Evolutionary conservation across 495 filamentous ascomycete genomes (phyloP), one percentile per base, ranked within the genome.

Genomic region (Aspergillus haitiensis): DNA sequence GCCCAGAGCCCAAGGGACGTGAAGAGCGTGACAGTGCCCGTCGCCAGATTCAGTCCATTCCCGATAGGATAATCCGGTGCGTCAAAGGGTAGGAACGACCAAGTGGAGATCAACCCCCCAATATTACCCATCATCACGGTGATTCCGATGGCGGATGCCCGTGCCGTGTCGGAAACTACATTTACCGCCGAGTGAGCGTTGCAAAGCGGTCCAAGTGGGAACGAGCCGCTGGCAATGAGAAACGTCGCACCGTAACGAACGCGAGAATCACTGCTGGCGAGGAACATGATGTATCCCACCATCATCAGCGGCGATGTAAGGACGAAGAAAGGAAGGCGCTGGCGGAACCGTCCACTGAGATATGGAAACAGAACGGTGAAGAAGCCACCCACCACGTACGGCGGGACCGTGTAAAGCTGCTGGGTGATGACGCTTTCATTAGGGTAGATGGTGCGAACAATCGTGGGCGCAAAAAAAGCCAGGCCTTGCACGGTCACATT

Each of bases 71-170:
- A 55, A 37, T 44, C 12, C 8, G 57, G 57, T 5, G 36, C 57
- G 44, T 59, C 57, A 10, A 51, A 37, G 1, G 57, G 49, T 21
- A 59, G 8, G 49, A 52, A 60, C 21, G 58, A 60, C 58, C 58
- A 60, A 3, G 58, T 55, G 2, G 58, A 27, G 7, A 55, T 55
- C 50, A 55, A 47, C 4, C 58, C 51, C 15, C 58, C 58, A 40
- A 52, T 53, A 50, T 60, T 54, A 7, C 58, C 40, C 18, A 60
- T 33, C 34, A 60, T 55, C n/a, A 54, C 49, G 37, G 40, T 40
- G 5, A 52, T 37, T 21, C 58, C 50, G 11, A 60, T 60, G 4
- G 36, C 58, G 7, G 51, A 53, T 1, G 58, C 50, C 9, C 52
- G 51, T 2, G 58, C 51, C 13, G 52, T 48, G 39, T 55, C 58